These are phyloP conservation scores for Fraxinus latifolia DNA, from an alignment of 305 asterid genomes.

Conservation along the genomic window DNA sequence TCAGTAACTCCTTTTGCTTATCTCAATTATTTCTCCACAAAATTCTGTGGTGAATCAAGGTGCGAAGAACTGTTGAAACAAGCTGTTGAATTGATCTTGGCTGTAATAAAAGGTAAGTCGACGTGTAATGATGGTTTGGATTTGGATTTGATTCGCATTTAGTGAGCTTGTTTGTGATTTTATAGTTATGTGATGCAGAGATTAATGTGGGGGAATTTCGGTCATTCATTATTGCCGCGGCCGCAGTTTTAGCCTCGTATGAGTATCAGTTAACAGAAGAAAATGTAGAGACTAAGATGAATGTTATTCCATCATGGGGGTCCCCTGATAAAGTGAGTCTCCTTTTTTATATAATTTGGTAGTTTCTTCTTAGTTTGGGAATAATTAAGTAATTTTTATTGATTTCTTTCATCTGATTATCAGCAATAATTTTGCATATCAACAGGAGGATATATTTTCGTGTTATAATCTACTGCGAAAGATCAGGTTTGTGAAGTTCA, in stretches of 20 bases:
- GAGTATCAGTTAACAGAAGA: slow-evolving; percentile 30
- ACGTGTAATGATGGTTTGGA: background rate
- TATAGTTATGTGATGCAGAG: slow-evolving; percentile 29
- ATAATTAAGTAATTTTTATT: background rate
- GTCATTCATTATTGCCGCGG: slow-evolving; percentile 49
- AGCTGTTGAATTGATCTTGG: slow-evolving; percentile 37
- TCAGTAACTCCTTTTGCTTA: slow-evolving; percentile 44
- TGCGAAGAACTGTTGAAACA: slow-evolving; percentile 20
- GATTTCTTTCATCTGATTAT: slow-evolving; percentile 1
- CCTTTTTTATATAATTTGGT: slow-evolving; percentile 9
- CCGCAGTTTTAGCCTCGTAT: slow-evolving; percentile 46
- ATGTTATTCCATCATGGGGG: slow-evolving; percentile 39
- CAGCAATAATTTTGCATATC: background rate
- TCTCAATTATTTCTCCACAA: slow-evolving; percentile 38
- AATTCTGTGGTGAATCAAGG: slow-evolving; percentile 30
- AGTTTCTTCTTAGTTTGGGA: background rate
- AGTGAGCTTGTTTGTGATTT: background rate
- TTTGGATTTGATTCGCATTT: slow-evolving; percentile 7
- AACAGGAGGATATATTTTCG: slow-evolving; percentile 37
- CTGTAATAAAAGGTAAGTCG: slow-evolving; percentile 38
- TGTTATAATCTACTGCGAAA: slow-evolving; percentile 38
- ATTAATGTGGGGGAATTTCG: slow-evolving; percentile 32
- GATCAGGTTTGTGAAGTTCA: slow-evolving; percentile 24
- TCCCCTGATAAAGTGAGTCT: slow-evolving; percentile 41
- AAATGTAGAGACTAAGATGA: slow-evolving; percentile 30